phyloP scores from a whole-genome alignment of 1,284 basidiomycete genomes.

The Inonotus hispidus region DNA sequence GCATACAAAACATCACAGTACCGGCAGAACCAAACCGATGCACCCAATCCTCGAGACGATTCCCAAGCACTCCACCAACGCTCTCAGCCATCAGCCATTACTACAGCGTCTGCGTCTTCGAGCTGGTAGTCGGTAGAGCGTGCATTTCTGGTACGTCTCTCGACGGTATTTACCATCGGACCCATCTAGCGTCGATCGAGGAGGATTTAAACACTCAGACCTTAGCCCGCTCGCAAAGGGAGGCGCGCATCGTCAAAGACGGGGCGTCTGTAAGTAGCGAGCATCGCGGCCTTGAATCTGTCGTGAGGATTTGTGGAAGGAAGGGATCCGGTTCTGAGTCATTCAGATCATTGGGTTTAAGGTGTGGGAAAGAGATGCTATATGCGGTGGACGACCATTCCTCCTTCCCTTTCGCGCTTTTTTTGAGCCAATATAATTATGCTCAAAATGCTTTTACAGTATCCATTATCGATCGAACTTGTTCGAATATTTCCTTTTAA shows the following conservation, averaged over 20 bases:
- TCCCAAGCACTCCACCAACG: neutral
- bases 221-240: slow-evolving; percentile 52
- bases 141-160: slow-evolving; percentile 46
- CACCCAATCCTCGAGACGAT: slow-evolving; percentile 5
- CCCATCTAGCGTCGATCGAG: slow-evolving; percentile 47
- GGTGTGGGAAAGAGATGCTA: too few species aligned
- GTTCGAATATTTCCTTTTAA: too few species aligned
- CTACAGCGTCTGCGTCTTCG: too few species aligned
- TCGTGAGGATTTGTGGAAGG: too few species aligned
- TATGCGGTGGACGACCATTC: too few species aligned
- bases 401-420: too few species aligned
- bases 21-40: neutral
- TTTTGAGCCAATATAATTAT: too few species aligned
- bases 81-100: neutral
- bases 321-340: neutral
- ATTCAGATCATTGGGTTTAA: too few species aligned
- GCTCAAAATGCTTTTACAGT: too few species aligned
- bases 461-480: too few species aligned
- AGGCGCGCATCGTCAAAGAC: slow-evolving; percentile 16
- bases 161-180: slow-evolving; percentile 29
- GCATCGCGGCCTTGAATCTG: slow-evolving; percentile 38
- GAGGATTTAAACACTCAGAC: slow-evolving; percentile 53
- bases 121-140: neutral
- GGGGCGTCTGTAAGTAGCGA: slow-evolving; percentile 38
- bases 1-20: neutral